Evolutionary conservation across 1,139 yeast species (phyloP), one percentile per base, ranked within the genome.

Genomic region (Kodamaea plutei): DNA sequence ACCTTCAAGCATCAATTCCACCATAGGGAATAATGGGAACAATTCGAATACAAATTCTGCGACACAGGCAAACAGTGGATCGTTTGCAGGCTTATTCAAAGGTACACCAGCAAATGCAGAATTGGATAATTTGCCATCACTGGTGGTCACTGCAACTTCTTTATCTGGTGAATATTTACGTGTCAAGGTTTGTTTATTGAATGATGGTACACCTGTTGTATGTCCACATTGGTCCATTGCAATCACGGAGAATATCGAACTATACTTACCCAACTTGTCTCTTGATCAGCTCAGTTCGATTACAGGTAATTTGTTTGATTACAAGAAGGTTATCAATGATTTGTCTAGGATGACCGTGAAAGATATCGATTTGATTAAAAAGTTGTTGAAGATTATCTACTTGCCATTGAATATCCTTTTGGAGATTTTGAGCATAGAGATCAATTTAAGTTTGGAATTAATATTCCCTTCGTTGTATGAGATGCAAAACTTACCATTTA

Each of bases 101-200:
- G n/a, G n/a, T n/a, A n/a, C 34, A 6, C 30, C 25, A 3, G 40
- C 43, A 11, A 44, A 39, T 17, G 34, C 45, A 18, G n/a, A 10
- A 4, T 9, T 8, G n/a, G 12, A 9, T 12, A 8, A 9, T 8
- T 26, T 42, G 1, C 45, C 78, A 5, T 65, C 81, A 22, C 79
- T 94, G 5, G 78, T 87, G 49, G 95, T 91, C 11, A 89, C 97
- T 0, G 93, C 96, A 0, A 87, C 96, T 0, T 88, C 96, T 1
- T 64, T 91, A 31, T 74, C 81, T 12, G 97, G 97, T 3, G 81
- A 77, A 37, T 91, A 87, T 51, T 66, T 80, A 28, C 71, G 84
- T 30, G 62, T 87, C 12, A 76, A 74, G 38, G 79, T 89, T 1
- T 83, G 88, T 40, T 54, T 83, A 20, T 70, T 91, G 13, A 74